Evolutionary conservation across 2,329 filamentous ascomycete species (phyloP), one percentile per base, ranked within the genome.

Genomic region (Penicillium occitanis): DNA sequence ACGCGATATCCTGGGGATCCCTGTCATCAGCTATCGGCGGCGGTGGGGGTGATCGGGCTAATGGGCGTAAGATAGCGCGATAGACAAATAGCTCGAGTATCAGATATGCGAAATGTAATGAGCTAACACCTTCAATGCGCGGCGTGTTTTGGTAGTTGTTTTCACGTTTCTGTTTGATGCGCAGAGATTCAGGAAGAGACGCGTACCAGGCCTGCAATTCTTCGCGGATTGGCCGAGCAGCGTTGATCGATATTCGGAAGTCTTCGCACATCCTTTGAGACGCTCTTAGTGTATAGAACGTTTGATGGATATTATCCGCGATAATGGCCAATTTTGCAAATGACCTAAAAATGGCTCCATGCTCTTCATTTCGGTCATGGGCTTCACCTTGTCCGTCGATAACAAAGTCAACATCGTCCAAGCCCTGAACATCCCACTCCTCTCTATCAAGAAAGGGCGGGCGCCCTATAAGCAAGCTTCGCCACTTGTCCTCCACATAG

Each of bases 401-500:
- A 28, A 73, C 28, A 53, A 77, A 77, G 61, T 77, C 75, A 0
- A 67, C 68, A 25, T 71, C 71, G 11, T 74, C 72, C 10, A 77
- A 61, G 35, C 75, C 71, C 50, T 70, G 71, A 13, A 77, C 74
- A 46, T 76, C 73, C 77, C 76, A 79, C 50, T 80, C 76, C 2
- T 73, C 73, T 0, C 66, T 65, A 3, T 72, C 72, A 30, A 80
- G 76, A 58, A 75, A 77, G 1, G 77, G 73, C 2, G 78, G 78
- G 1, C 76, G 71, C 0, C 78, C 78, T 65, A 73, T 69, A 6
- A 79, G 70, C n/a, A 80, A 64, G 10, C 73, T 73, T 3, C 73
- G 70, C 74, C 77, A 80, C 67, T 78, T 80, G 44, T 80, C 78
- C 64, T 80, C 75, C 17, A 74, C 68, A 58, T 78, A 80, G 5